These are phyloP conservation scores for Botrytis medusae DNA, from an alignment of 2,329 filamentous ascomycete genomes.

Conservation along the genomic window DNA sequence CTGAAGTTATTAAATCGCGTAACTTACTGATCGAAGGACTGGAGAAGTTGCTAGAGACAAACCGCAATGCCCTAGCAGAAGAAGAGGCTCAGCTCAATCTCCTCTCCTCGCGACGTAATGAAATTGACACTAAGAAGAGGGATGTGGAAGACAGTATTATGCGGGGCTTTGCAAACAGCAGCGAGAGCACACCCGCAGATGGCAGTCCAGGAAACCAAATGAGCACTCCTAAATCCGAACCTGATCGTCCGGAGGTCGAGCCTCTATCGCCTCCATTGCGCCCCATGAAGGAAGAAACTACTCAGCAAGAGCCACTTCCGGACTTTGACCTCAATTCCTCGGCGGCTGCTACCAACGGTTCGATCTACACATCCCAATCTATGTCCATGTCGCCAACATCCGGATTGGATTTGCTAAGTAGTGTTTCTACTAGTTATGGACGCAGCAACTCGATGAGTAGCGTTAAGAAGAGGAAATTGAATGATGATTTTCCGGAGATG, in stretches of 20 bases:
- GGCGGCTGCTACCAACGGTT: constrained; percentile 26
- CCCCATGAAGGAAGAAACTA: constrained; percentile 42
- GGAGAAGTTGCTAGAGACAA: constrained; percentile 76
- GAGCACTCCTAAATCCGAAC: constrained; percentile 54
- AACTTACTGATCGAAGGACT: constrained; percentile 74
- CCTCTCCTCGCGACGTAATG: constrained; percentile 63
- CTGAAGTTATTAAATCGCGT: constrained; percentile 85
- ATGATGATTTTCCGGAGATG: constrained; percentile 48
- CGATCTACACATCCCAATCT: constrained; percentile 24
- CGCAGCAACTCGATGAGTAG: constrained; percentile 36
- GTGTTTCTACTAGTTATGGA: constrained; percentile 40
- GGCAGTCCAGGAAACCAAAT: constrained; percentile 39
- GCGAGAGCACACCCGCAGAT: constrained; percentile 50
- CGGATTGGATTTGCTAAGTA: constrained; percentile 43
- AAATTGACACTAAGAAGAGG: constrained; percentile 78
- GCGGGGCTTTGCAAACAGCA: constrained; percentile 67
- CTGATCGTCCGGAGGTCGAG: constrained; percentile 77
- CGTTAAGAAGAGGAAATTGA: constrained; percentile 50
- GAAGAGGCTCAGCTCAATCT: constrained; percentile 68
- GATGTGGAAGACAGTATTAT: constrained; percentile 92
- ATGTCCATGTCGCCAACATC: constrained; percentile 32
- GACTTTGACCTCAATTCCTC: constrained; percentile 42
- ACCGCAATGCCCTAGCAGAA: constrained; percentile 64
- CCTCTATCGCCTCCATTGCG: constrained; percentile 77
- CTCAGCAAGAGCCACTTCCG: constrained; percentile 36